Percentiles rank a stretch among this genome's conserved stretches.
These are phyloP conservation scores for Eragrostis nindensis DNA, from an alignment of 176 grass and related monocot species.

Conservation along the genomic window DNA sequence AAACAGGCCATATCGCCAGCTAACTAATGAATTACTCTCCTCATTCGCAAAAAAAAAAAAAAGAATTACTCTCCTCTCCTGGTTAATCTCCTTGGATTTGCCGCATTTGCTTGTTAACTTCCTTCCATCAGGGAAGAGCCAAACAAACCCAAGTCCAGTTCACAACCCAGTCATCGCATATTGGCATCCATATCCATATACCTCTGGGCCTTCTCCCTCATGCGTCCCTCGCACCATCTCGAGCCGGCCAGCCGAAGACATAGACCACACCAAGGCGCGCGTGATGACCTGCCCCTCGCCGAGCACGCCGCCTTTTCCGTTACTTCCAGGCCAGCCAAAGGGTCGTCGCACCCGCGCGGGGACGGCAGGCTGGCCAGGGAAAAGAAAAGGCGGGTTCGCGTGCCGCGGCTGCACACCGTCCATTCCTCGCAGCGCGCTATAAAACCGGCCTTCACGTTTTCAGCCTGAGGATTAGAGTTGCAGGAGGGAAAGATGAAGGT, in stretches of 20 bases:
- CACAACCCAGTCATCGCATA: neutral
- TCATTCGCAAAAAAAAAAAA: no score
- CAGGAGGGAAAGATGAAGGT: constrained; percentile 35
- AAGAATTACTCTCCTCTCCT: neutral
- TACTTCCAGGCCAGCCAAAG: neutral
- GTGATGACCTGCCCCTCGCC: no score
- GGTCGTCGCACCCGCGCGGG: neutral
- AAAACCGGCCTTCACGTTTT: constrained; percentile 59
- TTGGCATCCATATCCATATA: neutral
- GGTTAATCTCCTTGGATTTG: neutral
- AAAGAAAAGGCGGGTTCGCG: neutral
- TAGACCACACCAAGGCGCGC: no score
- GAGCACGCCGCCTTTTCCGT: neutral
- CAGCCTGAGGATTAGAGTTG: constrained; percentile 45
- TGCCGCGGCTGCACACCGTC: neutral
- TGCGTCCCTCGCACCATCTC: neutral
- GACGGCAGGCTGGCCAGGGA: neutral
- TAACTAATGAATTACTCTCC: neutral
- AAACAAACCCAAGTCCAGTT: neutral
- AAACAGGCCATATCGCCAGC: neutral
- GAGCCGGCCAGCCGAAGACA: no score
- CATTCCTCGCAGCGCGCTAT: no score
- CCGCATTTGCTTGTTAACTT: neutral
- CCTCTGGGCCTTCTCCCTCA: neutral
- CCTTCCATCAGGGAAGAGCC: neutral